phyloP scores from a whole-genome alignment of 2,329 filamentous ascomycete genomes.

The Beauveria varroae region DNA sequence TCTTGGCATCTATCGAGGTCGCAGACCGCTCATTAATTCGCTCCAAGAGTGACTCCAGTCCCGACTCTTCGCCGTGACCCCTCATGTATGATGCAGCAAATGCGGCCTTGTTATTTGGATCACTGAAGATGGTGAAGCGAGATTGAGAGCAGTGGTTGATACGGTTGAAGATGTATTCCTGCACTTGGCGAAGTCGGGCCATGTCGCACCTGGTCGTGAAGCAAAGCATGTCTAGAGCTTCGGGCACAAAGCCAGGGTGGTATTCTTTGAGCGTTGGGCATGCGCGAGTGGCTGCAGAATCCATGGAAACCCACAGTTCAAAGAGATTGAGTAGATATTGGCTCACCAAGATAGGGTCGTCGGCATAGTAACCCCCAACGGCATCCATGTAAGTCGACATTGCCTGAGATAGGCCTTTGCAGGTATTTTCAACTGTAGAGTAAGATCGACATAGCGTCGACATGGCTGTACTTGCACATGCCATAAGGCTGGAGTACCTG shows the following conservation, averaged over 20 bases:
- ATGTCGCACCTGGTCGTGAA: slow-evolving; percentile 40
- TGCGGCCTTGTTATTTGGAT: background rate
- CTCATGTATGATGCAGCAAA: background rate
- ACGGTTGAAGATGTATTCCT: slow-evolving; percentile 12
- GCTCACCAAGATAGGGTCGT: slow-evolving; percentile 20
- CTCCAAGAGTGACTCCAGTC: background rate
- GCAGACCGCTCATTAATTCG: background rate
- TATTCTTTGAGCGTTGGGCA: slow-evolving; percentile 44
- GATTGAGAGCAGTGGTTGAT: background rate
- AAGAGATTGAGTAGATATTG: slow-evolving; percentile 41
- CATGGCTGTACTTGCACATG: background rate
- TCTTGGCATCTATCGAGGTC: background rate
- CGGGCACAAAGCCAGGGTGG: slow-evolving; percentile 40
- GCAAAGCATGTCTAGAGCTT: slow-evolving; percentile 48
- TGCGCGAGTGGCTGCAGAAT: slow-evolving; percentile 32
- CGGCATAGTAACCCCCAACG: slow-evolving; percentile 23
- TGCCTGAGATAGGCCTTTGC: background rate
- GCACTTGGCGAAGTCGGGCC: slow-evolving; percentile 33
- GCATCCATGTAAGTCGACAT: slow-evolving; percentile 3
- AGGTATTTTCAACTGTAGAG: background rate
- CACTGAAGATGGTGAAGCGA: background rate
- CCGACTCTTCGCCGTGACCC: background rate
- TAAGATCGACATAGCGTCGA: background rate
- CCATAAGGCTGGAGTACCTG: background rate
- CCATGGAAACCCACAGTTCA: slow-evolving; percentile 51